Evolutionary conservation across 106 monocot genomes (phyloP).

Genomic region (Platanthera zijinensis): DNA sequence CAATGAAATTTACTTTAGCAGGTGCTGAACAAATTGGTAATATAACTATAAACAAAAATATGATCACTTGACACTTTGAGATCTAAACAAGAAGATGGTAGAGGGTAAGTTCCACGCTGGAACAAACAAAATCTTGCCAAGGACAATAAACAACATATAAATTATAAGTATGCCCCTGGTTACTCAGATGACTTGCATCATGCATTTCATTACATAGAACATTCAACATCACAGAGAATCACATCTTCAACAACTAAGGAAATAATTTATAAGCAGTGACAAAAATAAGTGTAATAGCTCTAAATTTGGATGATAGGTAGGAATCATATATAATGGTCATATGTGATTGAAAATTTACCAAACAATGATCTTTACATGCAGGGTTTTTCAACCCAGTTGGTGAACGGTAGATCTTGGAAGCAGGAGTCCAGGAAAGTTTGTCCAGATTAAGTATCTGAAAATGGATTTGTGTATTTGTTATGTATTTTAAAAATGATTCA

Average conservation of each 20-base stretch:
- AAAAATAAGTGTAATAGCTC: not conserved
- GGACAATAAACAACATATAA: not conserved
- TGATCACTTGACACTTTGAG: too few relatives aligned
- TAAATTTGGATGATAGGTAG: not conserved
- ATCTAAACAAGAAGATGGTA: not conserved
- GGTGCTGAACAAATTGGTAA: too few relatives aligned
- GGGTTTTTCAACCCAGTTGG: constrained; percentile 64
- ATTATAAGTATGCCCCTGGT: not conserved
- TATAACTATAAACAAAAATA: too few relatives aligned
- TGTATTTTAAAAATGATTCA: not conserved
- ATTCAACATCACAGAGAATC: not conserved
- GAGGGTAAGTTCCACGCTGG: not conserved
- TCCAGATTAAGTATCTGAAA: constrained; percentile 81
- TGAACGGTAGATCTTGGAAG: constrained; percentile 48
- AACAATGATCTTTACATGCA: constrained; percentile 80
- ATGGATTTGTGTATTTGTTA: not conserved
- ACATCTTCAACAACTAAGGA: not conserved
- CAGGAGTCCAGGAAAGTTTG: constrained; percentile 66
- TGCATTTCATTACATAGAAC: not conserved
- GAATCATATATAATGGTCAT: not conserved
- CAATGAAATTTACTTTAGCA: too few relatives aligned
- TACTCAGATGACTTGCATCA: not conserved
- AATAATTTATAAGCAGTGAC: not conserved
- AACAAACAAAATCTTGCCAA: not conserved
- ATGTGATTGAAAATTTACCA: constrained; percentile 38